phyloP scores from a whole-genome alignment of 495 filamentous ascomycete species.

The Aspergillus nanangensis region DNA sequence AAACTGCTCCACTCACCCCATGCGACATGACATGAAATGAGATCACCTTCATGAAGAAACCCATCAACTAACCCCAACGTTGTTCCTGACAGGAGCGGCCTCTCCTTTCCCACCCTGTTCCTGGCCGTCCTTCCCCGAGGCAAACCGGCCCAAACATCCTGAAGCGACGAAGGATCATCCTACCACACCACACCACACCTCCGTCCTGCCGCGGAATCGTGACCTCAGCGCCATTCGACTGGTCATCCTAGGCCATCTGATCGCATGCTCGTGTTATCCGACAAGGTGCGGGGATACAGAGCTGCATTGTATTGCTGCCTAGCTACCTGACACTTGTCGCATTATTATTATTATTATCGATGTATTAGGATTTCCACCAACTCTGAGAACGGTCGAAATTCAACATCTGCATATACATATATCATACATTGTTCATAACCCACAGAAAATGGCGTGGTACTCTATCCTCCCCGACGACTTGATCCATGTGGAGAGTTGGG shows the following conservation, averaged over 20 bases:
- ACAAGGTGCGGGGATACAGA: not conserved
- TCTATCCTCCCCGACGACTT: slow-evolving; percentile 58
- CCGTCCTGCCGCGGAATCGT: not conserved
- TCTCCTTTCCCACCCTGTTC: no score
- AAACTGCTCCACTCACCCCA: no score
- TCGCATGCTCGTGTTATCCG: not conserved
- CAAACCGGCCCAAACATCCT: no score
- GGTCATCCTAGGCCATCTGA: not conserved
- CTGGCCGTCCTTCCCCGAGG: no score
- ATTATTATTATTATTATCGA: not conserved
- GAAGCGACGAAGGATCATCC: no score
- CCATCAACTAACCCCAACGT: no score
- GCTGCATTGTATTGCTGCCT: not conserved
- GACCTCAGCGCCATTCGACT: not conserved
- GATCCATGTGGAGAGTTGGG: slow-evolving; percentile 58
- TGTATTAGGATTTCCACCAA: no score
- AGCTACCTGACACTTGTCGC: not conserved
- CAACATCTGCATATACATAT: no score
- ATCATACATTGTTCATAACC: not conserved
- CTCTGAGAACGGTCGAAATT: no score
- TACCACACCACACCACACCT: not conserved
- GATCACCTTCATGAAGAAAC: no score
- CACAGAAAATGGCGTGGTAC: slow-evolving; percentile 53
- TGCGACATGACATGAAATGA: no score
- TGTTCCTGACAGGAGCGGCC: no score